Evolutionary conservation across 768 basidiomycete species (phyloP).

Genomic region (Rhizopogon sp.): DNA sequence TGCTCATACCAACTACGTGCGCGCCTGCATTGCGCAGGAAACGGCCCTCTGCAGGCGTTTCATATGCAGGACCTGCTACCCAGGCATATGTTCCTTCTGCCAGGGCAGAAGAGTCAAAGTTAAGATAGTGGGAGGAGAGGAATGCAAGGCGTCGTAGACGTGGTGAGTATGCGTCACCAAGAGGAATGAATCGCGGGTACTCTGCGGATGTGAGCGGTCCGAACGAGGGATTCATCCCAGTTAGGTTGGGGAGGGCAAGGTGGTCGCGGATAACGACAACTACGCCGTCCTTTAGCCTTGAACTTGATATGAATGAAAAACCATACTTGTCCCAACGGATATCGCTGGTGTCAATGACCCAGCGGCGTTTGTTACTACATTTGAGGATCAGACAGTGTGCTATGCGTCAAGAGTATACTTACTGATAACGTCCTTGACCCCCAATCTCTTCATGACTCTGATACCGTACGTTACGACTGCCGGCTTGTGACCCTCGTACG

Average conservation of each 20-base stretch:
- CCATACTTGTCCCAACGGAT: constrained; percentile 76
- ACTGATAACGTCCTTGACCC: constrained; percentile 75
- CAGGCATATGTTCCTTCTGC: constrained; percentile 86
- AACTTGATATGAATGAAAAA: background rate
- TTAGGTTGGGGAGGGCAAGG: constrained; percentile 71
- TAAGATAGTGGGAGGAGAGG: constrained; percentile 61
- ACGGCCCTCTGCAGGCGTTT: constrained; percentile 82
- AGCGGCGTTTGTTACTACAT: constrained; percentile 81
- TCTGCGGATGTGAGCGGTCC: constrained; percentile 59
- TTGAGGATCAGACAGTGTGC: background rate
- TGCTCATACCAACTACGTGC: constrained; percentile 94
- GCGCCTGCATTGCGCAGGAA: constrained; percentile 72
- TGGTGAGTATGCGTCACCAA: constrained; percentile 80
- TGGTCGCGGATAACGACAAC: constrained; percentile 87
- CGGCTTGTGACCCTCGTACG: constrained; percentile 78
- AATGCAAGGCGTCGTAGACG: constrained; percentile 68
- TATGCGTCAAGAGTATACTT: constrained; percentile 20
- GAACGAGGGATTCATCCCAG: constrained; percentile 75
- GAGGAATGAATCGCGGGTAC: constrained; percentile 74
- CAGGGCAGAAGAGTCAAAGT: constrained; percentile 48
- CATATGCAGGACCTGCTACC: constrained; percentile 89
- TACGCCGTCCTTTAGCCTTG: constrained; percentile 23
- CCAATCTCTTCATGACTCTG: constrained; percentile 71
- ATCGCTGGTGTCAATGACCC: constrained; percentile 73
- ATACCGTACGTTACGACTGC: constrained; percentile 73